A percentile compares a stretch with the other conserved stretches of the same genome.
phyloP scores from a whole-genome alignment of 73 alveolate genomes.

The Tetrahymena thermophila region DNA sequence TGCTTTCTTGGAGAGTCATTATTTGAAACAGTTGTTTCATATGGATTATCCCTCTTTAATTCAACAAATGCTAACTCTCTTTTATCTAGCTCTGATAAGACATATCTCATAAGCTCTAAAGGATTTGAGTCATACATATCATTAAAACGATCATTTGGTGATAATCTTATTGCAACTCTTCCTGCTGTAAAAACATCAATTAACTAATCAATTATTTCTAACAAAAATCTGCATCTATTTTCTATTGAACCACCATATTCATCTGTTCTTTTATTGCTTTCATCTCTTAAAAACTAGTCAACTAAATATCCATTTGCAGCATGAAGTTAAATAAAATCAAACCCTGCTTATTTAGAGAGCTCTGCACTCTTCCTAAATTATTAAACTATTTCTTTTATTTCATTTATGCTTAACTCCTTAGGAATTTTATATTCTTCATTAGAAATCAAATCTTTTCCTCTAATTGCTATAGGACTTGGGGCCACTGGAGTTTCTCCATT shows the following conservation, averaged over 20 bases:
- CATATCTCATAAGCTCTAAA: constrained; percentile 11
- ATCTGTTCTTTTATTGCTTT: constrained; percentile 70
- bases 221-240: constrained; percentile 66
- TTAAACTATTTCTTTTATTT: constrained; percentile 52
- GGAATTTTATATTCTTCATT: constrained; percentile 6
- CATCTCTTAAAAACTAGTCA: constrained; percentile 58
- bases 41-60: constrained; percentile 23
- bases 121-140: constrained; percentile 54
- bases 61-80: constrained; percentile 22
- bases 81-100: background rate
- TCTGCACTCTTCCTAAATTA: constrained; percentile 58
- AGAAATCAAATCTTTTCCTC: background rate
- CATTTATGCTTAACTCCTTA: constrained; percentile 36
- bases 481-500: constrained; percentile 28
- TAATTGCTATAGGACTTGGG: constrained; percentile 27
- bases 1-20: background rate
- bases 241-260: constrained; percentile 82
- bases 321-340: constrained; percentile 81
- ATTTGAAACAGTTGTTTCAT: background rate
- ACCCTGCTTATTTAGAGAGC: constrained; percentile 75
- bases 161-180: constrained; percentile 49
- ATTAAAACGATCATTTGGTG: constrained; percentile 38
- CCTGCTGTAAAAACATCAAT: constrained; percentile 28
- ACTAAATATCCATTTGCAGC: constrained; percentile 69
- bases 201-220: constrained; percentile 57